Conservation (phyloP, 2,329 filamentous ascomycete genomes). For the Exophiala calicioides region DNA sequence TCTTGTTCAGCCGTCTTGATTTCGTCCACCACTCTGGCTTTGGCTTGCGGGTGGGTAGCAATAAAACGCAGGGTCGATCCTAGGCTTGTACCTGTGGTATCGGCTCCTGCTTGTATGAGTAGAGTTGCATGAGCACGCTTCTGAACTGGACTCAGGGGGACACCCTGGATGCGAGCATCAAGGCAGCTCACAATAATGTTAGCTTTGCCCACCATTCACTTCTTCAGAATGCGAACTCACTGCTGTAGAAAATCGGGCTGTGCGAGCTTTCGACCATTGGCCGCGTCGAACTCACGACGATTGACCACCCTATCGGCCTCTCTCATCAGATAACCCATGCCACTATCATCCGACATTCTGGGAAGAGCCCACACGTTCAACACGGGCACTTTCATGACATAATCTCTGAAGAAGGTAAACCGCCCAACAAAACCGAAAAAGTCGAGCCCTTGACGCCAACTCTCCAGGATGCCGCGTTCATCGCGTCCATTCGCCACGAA, state of each 20-base stretch:
- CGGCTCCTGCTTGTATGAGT: conserved; percentile 63
- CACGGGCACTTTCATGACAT: not conserved
- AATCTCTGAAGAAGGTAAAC: not conserved
- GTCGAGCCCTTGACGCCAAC: conserved; percentile 1
- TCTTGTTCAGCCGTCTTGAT: conserved; percentile 28
- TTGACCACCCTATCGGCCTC: not conserved
- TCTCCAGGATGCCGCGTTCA: not conserved
- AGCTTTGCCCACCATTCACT: no score
- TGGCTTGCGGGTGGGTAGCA: conserved; percentile 58
- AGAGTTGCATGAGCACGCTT: conserved; percentile 10
- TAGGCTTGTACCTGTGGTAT: conserved; percentile 75
- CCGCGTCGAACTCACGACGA: not conserved
- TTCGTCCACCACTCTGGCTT: conserved; percentile 31
- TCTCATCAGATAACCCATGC: conserved; percentile 4
- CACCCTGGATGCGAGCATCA: conserved; percentile 10
- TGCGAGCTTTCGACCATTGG: not conserved
- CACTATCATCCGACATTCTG: not conserved
- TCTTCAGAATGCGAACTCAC: no score
- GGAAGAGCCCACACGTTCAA: not conserved
- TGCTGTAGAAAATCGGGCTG: conserved; percentile 22
- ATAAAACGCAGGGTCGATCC: conserved; percentile 72
- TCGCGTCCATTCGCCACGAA: conserved; percentile 3
- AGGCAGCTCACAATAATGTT: conserved; percentile 13
- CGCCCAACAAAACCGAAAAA: conserved; percentile 2
- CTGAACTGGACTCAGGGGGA: conserved; percentile 7